phyloP scores from a whole-genome alignment of 2,329 filamentous ascomycete genomes.

The Xylaria sp. region DNA sequence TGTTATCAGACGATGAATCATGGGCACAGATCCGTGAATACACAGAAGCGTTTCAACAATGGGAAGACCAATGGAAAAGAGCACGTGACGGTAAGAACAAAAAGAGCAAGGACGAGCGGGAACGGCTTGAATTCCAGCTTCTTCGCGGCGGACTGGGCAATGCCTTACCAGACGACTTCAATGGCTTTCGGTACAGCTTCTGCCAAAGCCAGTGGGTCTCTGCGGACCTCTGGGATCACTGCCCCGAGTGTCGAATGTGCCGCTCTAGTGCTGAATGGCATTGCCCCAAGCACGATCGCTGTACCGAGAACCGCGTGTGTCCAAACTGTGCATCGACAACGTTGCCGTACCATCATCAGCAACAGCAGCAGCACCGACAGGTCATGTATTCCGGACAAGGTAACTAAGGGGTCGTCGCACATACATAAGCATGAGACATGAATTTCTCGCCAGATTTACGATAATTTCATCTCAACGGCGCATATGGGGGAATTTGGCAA shows the following conservation, averaged over 20 bases:
- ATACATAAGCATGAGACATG: constrained; percentile 32
- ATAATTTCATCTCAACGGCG: constrained; percentile 38
- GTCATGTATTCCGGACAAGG: constrained; percentile 33
- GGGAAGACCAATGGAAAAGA: constrained; percentile 50
- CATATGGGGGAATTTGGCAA: constrained; percentile 29
- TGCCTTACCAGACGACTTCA: constrained; percentile 47
- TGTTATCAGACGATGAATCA: constrained; percentile 50
- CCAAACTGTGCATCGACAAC: constrained; percentile 45
- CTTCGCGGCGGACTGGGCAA: constrained; percentile 50
- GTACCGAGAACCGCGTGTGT: constrained; percentile 48
- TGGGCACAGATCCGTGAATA: constrained; percentile 48
- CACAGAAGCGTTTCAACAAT: constrained; percentile 46
- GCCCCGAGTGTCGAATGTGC: constrained; percentile 49
- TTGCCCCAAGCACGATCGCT: constrained; percentile 50
- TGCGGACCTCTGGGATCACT: constrained; percentile 48
- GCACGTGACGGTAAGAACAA: constrained; percentile 47
- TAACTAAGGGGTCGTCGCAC: constrained; percentile 13
- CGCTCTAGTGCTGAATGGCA: constrained; percentile 49
- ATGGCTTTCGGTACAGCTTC: constrained; percentile 51
- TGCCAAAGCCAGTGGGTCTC: constrained; percentile 49
- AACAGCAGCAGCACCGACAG: constrained; percentile 31
- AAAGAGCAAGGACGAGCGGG: constrained; percentile 48
- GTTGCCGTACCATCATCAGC: constrained; percentile 38
- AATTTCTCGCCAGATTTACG: constrained; percentile 30
- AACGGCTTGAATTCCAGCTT: constrained; percentile 51